Conservation (phyloP, 2,329 filamentous ascomycete species). For the Boeremia exigua region DNA sequence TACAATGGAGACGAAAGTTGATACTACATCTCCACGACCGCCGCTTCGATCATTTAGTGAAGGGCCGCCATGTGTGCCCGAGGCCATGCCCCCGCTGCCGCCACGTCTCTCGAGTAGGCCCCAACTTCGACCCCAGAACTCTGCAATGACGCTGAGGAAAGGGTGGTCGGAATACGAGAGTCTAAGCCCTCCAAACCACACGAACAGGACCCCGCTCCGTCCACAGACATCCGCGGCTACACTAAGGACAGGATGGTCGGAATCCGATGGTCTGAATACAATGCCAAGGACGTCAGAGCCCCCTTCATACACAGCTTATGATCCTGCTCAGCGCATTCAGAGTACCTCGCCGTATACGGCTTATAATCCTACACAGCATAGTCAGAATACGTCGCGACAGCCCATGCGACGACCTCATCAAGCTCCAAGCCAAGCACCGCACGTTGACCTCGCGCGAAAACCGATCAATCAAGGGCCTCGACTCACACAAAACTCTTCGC, state of each 20-base stretch:
- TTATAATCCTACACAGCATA: slow-evolving; percentile 2
- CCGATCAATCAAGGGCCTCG: not conserved
- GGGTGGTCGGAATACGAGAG: slow-evolving; percentile 17
- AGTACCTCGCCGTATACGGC: slow-evolving; percentile 11
- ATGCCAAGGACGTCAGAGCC: slow-evolving; percentile 23
- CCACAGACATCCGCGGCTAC: slow-evolving; percentile 1
- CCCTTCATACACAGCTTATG: slow-evolving; percentile 25
- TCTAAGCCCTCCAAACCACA: not conserved
- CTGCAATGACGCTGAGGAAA: not conserved
- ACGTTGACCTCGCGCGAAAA: not conserved
- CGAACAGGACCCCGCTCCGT: slow-evolving; percentile 15
- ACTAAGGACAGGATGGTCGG: slow-evolving; percentile 7
- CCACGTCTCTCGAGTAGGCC: slow-evolving; percentile 28
- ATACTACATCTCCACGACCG: not conserved
- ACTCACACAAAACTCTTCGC: slow-evolving; percentile 19
- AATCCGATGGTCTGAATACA: slow-evolving; percentile 16
- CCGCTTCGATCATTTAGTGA: slow-evolving; percentile 20
- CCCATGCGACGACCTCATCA: slow-evolving; percentile 1
- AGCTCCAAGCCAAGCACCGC: slow-evolving; percentile 19
- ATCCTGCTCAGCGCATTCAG: not conserved
- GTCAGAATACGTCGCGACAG: not conserved
- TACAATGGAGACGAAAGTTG: slow-evolving; percentile 2
- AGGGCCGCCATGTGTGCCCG: not conserved
- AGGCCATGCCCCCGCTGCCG: slow-evolving; percentile 23
- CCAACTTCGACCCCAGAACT: slow-evolving; percentile 1